Conservation (phyloP, 805 yeast genomes). For the Lachancea fermentati region DNA sequence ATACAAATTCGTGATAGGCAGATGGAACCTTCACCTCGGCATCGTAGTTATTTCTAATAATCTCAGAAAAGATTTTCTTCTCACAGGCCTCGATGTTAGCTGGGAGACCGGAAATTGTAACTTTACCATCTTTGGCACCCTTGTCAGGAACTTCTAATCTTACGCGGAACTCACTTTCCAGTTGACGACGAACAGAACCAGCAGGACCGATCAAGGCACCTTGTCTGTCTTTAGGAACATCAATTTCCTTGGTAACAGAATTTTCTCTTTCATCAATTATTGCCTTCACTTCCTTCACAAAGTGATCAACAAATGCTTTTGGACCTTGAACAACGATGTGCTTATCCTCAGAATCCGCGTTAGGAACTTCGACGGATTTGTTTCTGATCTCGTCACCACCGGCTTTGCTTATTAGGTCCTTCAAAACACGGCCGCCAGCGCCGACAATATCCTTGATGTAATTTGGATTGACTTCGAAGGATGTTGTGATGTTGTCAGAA, state of each 20-base stretch:
- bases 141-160: constrained; percentile 61
- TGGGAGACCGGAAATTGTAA: constrained; percentile 60
- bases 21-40: constrained; percentile 53
- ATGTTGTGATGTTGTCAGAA: constrained; percentile 52
- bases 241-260: constrained; percentile 44
- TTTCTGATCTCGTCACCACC: constrained; percentile 54
- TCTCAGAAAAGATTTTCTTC: constrained; percentile 46
- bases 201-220: constrained; percentile 74
- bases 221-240: constrained; percentile 67
- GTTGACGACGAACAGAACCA: constrained; percentile 65
- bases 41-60: constrained; percentile 55
- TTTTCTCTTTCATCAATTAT: constrained; percentile 63
- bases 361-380: constrained; percentile 50
- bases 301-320: constrained; percentile 61
- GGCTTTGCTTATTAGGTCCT: constrained; percentile 69
- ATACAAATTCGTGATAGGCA: constrained; percentile 50
- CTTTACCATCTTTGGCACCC: constrained; percentile 41
- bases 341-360: constrained; percentile 50
- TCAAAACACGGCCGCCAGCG: constrained; percentile 64
- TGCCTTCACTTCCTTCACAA: constrained; percentile 54
- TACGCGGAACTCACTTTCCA: constrained; percentile 67
- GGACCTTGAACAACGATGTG: constrained; percentile 70
- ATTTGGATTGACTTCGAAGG: constrained; percentile 60
- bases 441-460: constrained; percentile 77
- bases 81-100: constrained; percentile 60